Base-by-base conservation (phyloP, 306 rosid genomes). In the barrel medic (Medicago truncatula) region DNA sequence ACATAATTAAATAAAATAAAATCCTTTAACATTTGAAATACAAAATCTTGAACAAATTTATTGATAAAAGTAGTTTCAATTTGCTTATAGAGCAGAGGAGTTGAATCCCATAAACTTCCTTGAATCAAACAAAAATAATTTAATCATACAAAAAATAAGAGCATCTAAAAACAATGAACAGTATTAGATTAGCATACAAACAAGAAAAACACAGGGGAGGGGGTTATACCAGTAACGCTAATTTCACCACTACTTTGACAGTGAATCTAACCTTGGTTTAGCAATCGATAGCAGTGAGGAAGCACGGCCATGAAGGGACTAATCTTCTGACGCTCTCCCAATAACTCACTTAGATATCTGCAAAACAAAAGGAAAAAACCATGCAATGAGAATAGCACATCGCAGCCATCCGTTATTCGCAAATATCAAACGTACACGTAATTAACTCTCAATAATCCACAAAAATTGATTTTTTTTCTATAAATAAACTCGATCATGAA, bases 241-340 rank as follows among this genome's bases (percentile, higher is more conserved):
- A 34, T 34, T 34, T 34, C 38, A 34, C 38, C 38, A 34, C 17
- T 59, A 76, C 52, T 76, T 54, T 15, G 40, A 15, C 79, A 63
- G 75, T 4, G 25, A 80, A 87, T 57, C 90, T 82, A 68, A 95
- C 99, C 99, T 88, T 92, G 96, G 96, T 81, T 95, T 76, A 96
- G 60, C 85, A 96, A 86, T 79, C 95, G 85, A 76, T 53, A 85
- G 77, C 87, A 53, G 53, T 82, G 49, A 11, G 99, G 98, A 56
- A 96, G 96, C 73, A 92, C 91, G 3, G 92, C 75, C 76, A 87
- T 34, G 78, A 96, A 96, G 2, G 99, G 99, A 80, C 80, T 43
- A 41, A 96, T 86, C 80, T 92, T 92, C 69, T 75, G 92, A 54
- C 98, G 98, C 81, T 96, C 99, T 12, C 78, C 91, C 70, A 96